phyloP scores from a whole-genome alignment of 2,329 filamentous ascomycete species.

The Parastagonospora nodorum region DNA sequence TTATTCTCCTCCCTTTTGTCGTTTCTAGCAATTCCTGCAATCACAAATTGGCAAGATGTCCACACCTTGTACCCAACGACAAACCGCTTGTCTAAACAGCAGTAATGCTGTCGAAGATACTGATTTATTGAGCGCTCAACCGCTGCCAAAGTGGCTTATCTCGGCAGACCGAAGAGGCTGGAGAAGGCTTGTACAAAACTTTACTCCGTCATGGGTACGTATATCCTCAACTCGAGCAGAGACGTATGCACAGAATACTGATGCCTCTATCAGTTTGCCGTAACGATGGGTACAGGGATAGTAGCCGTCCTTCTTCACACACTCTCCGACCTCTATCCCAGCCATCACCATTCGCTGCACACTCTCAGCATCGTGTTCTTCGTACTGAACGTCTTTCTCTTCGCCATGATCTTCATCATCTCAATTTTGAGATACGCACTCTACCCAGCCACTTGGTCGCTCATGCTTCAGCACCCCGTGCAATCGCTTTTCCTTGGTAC shows the following conservation, averaged over 20 bases:
- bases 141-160: conserved; percentile 31
- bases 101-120: background rate
- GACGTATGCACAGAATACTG: background rate
- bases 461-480: conserved; percentile 69
- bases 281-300: conserved; percentile 36
- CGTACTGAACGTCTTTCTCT: conserved; percentile 61
- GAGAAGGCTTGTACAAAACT: conserved; percentile 40
- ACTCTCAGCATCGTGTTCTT: conserved; percentile 66
- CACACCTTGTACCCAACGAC: background rate
- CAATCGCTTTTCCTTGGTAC: conserved; percentile 71
- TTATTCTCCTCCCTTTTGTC: too few species aligned
- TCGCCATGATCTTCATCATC: conserved; percentile 58
- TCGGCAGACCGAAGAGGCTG: conserved; percentile 30
- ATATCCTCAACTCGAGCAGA: background rate
- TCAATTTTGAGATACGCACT: conserved; percentile 65
- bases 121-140: conserved; percentile 1
- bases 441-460: conserved; percentile 67
- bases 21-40: too few species aligned
- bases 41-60: background rate
- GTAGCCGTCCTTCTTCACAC: conserved; percentile 63
- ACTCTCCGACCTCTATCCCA: conserved; percentile 60
- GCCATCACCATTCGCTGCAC: conserved; percentile 52
- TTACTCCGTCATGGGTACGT: conserved; percentile 42
- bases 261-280: conserved; percentile 18
- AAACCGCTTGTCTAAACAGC: background rate